phyloP scores from a whole-genome alignment of 352 stramenopile genomes.

The Peronospora farinosa region DNA sequence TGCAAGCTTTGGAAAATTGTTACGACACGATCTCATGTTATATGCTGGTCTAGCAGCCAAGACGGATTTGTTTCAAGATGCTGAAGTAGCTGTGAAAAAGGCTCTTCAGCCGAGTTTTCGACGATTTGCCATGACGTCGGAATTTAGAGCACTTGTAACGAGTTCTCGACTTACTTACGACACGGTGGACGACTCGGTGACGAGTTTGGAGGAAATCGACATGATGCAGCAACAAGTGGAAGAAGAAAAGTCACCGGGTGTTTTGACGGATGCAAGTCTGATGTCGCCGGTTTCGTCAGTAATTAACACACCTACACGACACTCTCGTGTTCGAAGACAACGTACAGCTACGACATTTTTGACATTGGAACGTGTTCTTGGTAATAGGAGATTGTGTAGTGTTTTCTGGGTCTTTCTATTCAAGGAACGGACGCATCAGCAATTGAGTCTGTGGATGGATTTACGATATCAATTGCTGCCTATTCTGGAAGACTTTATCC shows the following conservation, averaged over 20 bases:
- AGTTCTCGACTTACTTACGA: slow-evolving; percentile 53
- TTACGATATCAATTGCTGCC: slow-evolving; percentile 64
- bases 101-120: slow-evolving; percentile 66
- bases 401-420: slow-evolving; percentile 86
- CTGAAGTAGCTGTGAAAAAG: slow-evolving; percentile 62
- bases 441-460: slow-evolving; percentile 83
- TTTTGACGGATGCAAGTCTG: slow-evolving; percentile 4
- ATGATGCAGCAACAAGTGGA: slow-evolving; percentile 17
- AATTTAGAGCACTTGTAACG: slow-evolving; percentile 49
- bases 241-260: slow-evolving; percentile 9
- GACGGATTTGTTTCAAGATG: slow-evolving; percentile 72
- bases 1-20: slow-evolving; percentile 64
- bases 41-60: slow-evolving; percentile 67
- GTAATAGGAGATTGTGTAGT: slow-evolving; percentile 72
- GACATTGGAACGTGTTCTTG: slow-evolving; percentile 65
- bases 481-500: slow-evolving; percentile 52
- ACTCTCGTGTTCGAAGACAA: slow-evolving; percentile 15
- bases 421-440: slow-evolving; percentile 75
- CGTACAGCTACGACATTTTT: slow-evolving; percentile 44
- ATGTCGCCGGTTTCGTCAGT: slow-evolving; percentile 14
- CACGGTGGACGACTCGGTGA: slow-evolving; percentile 8
- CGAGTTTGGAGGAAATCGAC: background rate
- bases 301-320: slow-evolving; percentile 14
- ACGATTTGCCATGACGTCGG: slow-evolving; percentile 47
- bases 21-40: slow-evolving; percentile 71